phyloP scores from a whole-genome alignment of 2,329 filamentous ascomycete genomes.

The Macrophomina tecta region DNA sequence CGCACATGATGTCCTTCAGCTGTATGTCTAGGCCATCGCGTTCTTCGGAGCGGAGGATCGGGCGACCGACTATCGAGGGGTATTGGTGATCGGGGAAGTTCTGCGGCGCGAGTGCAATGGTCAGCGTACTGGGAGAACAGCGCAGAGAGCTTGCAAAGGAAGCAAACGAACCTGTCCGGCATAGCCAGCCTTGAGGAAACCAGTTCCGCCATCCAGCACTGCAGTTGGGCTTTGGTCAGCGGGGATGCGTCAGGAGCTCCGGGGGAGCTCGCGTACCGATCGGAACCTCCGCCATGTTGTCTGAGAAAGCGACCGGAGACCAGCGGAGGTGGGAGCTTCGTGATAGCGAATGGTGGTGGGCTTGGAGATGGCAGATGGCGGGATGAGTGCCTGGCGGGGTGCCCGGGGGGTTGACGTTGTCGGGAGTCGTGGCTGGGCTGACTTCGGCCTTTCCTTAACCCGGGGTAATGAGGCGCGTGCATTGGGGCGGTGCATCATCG shows the following conservation, averaged over 20 bases:
- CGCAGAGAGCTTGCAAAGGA: conserved; percentile 2
- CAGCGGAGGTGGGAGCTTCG: conserved; percentile 5
- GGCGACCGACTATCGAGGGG: conserved; percentile 96
- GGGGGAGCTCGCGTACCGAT: conserved; percentile 49
- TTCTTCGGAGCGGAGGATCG: conserved; percentile 96
- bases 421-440: conserved; percentile 22
- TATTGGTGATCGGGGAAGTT: conserved; percentile 99
- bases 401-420: conserved; percentile 27
- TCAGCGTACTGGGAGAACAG: conserved; percentile 1
- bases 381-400: conserved; percentile 27
- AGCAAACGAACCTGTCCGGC: conserved; percentile 73
- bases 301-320: conserved; percentile 8
- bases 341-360: conserved; percentile 25
- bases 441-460: conserved; percentile 27
- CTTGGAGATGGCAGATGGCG: conserved; percentile 19
- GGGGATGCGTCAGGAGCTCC: conserved; percentile 28
- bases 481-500: conserved; percentile 12
- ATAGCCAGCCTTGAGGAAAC: conserved; percentile 99
- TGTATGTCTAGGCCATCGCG: conserved; percentile 71
- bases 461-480: conserved; percentile 23
- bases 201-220: conserved; percentile 99
- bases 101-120: conserved; percentile 50
- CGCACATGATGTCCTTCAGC: conserved; percentile 99
- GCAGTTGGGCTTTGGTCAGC: conserved; percentile 39
- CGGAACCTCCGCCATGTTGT: conserved; percentile 54